Base-by-base conservation (phyloP, 129 eudicot species). In the Pittosporum tobira region DNA sequence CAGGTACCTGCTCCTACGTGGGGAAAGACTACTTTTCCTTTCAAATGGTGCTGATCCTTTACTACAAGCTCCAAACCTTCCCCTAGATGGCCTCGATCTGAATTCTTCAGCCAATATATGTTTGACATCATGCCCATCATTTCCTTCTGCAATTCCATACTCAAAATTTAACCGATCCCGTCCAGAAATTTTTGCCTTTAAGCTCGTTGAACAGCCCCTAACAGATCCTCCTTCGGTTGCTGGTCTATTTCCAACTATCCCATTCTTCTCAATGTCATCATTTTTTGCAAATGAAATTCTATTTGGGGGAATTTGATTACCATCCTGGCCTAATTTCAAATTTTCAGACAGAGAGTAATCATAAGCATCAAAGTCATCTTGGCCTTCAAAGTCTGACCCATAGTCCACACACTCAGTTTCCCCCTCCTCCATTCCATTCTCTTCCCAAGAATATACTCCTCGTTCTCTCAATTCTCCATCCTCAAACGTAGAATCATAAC, bases 381-480 rank as follows among this genome's bases (percentile, higher is more conserved):
- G 73, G 11, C 68, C 70, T 56, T 72, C 70, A 20, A 72, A 73
- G 64, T 70, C 85, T 62, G 84, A 78, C 51, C 74, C 87, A 62
- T 81, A 88, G 68, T 69, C 91, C 12, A 81, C 87, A 70, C 75
- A 69, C 50, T 78, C 96, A 62, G 50, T 64, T 57, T 75, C 75
- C 55, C 48, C 81, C 64, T n/a, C n/a, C n/a, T 83, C 86, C 47
- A n/a, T n/a, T n/a, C 75, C 83, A 67, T 70, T 72, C 16, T 68
- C 85, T 73, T 87, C 89, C 79, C 76, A 78, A 38, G 65, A 63
- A 45, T 63, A 67, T 36, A 58, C 68, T 31, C 67, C 54, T n/a
- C 84, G 74, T 44, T 81, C 85, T 58, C 95, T 79, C 58, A 88
- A 67, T 50, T 88, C 96, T 40, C 91, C 88, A 63, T 88, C 96